Base-by-base conservation (phyloP, 2,329 filamentous ascomycete species). In the Grosmannia serpens region DNA sequence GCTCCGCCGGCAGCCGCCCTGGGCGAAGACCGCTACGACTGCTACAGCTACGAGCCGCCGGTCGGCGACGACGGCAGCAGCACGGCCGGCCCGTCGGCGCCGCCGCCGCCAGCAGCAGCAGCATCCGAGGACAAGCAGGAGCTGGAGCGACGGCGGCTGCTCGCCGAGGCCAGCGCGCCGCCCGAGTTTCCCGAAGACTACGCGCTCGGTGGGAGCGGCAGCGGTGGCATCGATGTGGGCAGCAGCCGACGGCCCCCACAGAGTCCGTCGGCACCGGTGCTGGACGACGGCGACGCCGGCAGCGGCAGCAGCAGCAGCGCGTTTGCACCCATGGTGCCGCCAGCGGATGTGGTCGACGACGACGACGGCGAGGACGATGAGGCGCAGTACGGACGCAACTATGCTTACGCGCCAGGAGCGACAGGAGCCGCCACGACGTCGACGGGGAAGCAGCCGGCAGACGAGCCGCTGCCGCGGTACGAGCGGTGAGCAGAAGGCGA, bases 41-140 rank as follows among this genome's bases (percentile, higher is more conserved):
- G 26, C 17, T 9, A 41, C 35, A 13, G 41, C 27, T n/a, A 29
- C n/a, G 26, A 50, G 26, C 3, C 24, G 5, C 46, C 26, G 20
- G n/a, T 2, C 46, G 22, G 5, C 22, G 24, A 13, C n/a, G 46
- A 27, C 46, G n/a, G 10, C 9, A 13, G 8, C 22, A 15, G 6
- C 46, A 11, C 11, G 8, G 20, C 22, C 13, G 46, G 6, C 20
- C 41, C 20, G n/a, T 46, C 6, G 41, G 8, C 44, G 4, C 4
- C 22, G 8, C 22, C n/a, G 22, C 2, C n/a, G 17, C 15, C 29
- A 7, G 17, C 24, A 17, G n/a, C 31, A 47, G 27, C 15, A 17
- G 10, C 49, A 55, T 15, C 71, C 17, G 88, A 94, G 58, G 91
- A 95, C 69, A 94, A 95, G 69, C 84, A 86, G 64, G 89, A 95